Conservation (phyloP, 2,329 filamentous ascomycete species). For the Fusarium tjaetaba region DNA sequence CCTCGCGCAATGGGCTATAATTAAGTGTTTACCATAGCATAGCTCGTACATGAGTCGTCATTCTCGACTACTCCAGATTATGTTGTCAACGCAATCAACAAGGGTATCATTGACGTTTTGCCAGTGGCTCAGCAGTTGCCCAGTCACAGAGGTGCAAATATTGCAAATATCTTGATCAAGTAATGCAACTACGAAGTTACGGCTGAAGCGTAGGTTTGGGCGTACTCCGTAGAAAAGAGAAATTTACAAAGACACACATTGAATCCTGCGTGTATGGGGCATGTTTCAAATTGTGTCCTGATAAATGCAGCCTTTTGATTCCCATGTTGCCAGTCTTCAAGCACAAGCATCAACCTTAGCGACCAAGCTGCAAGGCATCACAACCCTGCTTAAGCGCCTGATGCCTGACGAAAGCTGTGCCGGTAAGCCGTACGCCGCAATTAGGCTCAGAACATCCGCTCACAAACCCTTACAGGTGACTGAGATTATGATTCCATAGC, state of each 20-base stretch:
- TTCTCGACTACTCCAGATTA: not conserved
- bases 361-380: constrained; percentile 5
- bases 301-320: constrained; percentile 4
- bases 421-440: constrained; percentile 26
- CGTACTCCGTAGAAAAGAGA: not conserved
- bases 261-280: constrained; percentile 4
- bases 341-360: not conserved
- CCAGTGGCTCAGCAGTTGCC: constrained; percentile 36
- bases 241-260: not conserved
- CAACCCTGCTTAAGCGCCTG: constrained; percentile 25
- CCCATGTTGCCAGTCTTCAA: not conserved
- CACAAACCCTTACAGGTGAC: not conserved
- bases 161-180: constrained; percentile 1
- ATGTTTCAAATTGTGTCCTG: constrained; percentile 20
- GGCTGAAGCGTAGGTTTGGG: not conserved
- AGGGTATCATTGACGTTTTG: constrained; percentile 33
- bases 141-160: not conserved
- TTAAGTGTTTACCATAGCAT: not conserved
- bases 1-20: not conserved
- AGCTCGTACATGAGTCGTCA: not conserved
- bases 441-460: not conserved
- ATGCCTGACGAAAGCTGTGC: constrained; percentile 21
- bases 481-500: constrained; percentile 10
- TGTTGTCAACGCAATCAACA: constrained; percentile 23
- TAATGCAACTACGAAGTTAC: not conserved